phyloP scores from a whole-genome alignment of 2,329 filamentous ascomycete genomes.

The Paracorniculantispora psalliotae region DNA sequence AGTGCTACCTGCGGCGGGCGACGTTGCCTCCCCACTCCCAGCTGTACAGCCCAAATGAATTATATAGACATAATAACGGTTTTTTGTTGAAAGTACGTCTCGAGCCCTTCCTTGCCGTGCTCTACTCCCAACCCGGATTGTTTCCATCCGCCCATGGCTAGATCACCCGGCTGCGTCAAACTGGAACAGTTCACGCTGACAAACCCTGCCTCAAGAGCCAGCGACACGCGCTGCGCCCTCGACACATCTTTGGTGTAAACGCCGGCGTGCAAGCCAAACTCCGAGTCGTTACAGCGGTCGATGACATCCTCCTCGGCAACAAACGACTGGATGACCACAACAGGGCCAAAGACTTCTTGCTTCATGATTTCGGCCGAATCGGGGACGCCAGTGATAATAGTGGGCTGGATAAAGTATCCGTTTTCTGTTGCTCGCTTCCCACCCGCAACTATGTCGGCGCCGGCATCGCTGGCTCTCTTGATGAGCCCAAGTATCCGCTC shows the following conservation, averaged over 20 bases:
- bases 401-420: constrained; percentile 27
- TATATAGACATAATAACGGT: too few relatives aligned
- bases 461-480: constrained; percentile 16
- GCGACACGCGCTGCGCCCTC: constrained; percentile 28
- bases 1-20: too few relatives aligned
- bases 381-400: constrained; percentile 25
- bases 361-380: constrained; percentile 22
- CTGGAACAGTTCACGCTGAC: background rate
- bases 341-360: constrained; percentile 29
- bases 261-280: constrained; percentile 48
- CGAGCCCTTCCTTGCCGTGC: too few relatives aligned
- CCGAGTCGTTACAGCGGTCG: constrained; percentile 31
- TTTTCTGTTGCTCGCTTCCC: constrained; percentile 13
- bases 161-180: too few relatives aligned
- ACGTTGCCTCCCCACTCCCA: too few relatives aligned
- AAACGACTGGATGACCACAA: constrained; percentile 24
- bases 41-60: too few relatives aligned
- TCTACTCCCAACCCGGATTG: too few relatives aligned
- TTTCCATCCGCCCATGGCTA: too few relatives aligned
- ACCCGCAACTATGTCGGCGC: constrained; percentile 17
- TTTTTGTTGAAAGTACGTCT: too few relatives aligned
- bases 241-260: constrained; percentile 50
- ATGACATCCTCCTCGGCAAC: constrained; percentile 25
- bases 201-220: constrained; percentile 26
- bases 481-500: constrained; percentile 60